Evolutionary conservation across 208 protist species (phyloP).

Genomic region (Strigomonas oncopelti): DNA sequence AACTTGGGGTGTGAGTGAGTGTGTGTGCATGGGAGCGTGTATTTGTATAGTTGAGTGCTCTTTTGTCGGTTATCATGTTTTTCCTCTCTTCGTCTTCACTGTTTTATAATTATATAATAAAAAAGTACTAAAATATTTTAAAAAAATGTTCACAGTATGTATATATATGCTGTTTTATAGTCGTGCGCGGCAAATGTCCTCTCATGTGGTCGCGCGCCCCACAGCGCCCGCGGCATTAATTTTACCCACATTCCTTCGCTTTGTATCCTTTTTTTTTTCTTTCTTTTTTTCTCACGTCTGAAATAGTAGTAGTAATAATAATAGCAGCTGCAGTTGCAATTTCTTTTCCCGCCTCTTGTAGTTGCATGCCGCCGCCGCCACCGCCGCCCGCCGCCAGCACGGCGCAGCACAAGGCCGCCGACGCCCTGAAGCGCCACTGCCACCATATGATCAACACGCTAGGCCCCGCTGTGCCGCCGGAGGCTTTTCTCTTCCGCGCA

Average conservation of each 20-base stretch:
- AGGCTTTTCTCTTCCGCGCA: conserved; percentile 81
- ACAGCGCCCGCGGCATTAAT: too few relatives aligned
- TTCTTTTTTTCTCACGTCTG: not conserved
- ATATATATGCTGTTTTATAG: too few relatives aligned
- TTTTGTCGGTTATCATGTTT: too few relatives aligned
- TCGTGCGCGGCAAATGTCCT: too few relatives aligned
- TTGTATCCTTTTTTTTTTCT: conserved; percentile 6
- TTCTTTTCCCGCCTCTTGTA: not conserved
- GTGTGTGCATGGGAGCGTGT: not conserved
- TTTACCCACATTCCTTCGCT: too few relatives aligned
- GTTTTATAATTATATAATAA: too few relatives aligned
- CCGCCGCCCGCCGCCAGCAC: too few relatives aligned
- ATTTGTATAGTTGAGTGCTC: not conserved
- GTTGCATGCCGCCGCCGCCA: not conserved
- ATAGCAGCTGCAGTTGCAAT: too few relatives aligned
- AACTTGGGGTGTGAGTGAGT: not conserved
- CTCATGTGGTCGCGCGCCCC: too few relatives aligned
- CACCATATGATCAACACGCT: conserved; percentile 78
- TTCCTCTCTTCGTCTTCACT: not conserved
- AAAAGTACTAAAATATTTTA: too few relatives aligned
- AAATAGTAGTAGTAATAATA: too few relatives aligned
- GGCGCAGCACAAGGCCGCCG: conserved; percentile 26
- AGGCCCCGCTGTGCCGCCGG: conserved; percentile 60
- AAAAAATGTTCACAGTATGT: too few relatives aligned
- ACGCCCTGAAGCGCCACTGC: conserved; percentile 69